Base-by-base conservation (phyloP, 2,329 filamentous ascomycete species). In the Aaosphaeria arxii region DNA sequence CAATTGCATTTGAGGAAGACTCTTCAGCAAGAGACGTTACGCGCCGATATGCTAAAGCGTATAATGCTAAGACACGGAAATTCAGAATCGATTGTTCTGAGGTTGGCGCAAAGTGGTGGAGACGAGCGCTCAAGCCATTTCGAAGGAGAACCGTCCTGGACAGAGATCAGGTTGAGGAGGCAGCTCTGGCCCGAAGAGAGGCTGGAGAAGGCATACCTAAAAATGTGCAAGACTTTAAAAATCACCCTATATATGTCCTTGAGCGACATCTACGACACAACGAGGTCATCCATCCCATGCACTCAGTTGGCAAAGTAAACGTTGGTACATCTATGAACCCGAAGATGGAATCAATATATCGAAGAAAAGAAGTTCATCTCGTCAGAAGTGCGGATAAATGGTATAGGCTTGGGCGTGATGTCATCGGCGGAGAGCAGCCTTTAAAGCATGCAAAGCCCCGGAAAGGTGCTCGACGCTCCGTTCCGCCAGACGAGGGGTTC, bases 51-150 rank as follows among this genome's bases (percentile, higher is more conserved):
- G 80, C 85, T 1, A 95, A 94, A 68, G 86, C 87, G 0, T 97
- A 87, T 71, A 94, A 91, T 58, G 88, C 91, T 24, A 97, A 97
- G 71, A 96, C 91, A 1, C 81, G 89, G 24, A 90, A 85, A 54
- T 71, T 82, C 49, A 84, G 94, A n/a, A 80, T 99, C 1, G 94
- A 97, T 55, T 74, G 71, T 32, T 84, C 80, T 1, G 74, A 76
- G 41, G 70, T 74, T 39, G 84, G 84, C 2, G 70, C 74, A 17
- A 53, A 53, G 40, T 87, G 84, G 84, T 82, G 78, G 75, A 69
- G 70, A 30, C 71, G 67, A 49, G 77, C 66, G 40, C 76, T 74
- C 70, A 78, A 56, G 60, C 72, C 71, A 29, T 77, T 77, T 51
- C 59, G 60, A 30, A 63, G 70, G 6, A 52, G 45, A 29, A 49